These are phyloP conservation scores for Xylaria intraflava DNA, from an alignment of 495 filamentous ascomycete genomes.

Conservation along the genomic window DNA sequence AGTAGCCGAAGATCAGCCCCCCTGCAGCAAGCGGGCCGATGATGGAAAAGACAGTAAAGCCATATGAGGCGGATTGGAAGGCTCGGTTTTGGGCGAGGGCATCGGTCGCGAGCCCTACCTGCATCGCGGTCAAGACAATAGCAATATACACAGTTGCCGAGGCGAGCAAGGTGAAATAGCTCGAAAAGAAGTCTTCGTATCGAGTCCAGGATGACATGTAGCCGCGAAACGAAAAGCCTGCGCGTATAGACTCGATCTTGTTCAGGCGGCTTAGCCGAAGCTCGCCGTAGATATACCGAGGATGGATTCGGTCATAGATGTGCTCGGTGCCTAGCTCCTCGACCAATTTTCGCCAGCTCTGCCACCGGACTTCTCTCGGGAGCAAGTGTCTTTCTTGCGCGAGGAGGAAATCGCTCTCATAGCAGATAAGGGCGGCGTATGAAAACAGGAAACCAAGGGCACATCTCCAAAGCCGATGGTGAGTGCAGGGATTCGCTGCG, in stretches of 20 bases:
- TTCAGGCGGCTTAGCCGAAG: background rate
- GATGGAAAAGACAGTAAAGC: conserved; percentile 43
- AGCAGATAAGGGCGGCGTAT: conserved; percentile 31
- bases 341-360: background rate
- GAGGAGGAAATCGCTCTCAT: conserved; percentile 34
- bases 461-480: background rate
- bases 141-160: background rate
- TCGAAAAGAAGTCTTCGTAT: background rate
- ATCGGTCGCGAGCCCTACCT: conserved; percentile 44
- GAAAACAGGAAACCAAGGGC: conserved; percentile 34
- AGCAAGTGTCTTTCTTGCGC: conserved; percentile 29
- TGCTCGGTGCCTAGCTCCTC: background rate
- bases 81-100: conserved; percentile 21
- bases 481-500: too few species aligned
- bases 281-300: background rate
- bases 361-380: conserved; percentile 17
- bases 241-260: background rate
- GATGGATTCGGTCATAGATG: background rate
- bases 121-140: conserved; percentile 37
- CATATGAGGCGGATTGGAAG: conserved; percentile 41
- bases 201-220: background rate
- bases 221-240: background rate
- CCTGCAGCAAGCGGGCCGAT: conserved; percentile 12
- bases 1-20: too few species aligned
- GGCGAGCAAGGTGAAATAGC: background rate